A percentile compares a stretch with the other conserved stretches of the same genome.
Evolutionary conservation across 2,329 filamentous ascomycete genomes (phyloP).

Genomic region (Botryotinia globosa): DNA sequence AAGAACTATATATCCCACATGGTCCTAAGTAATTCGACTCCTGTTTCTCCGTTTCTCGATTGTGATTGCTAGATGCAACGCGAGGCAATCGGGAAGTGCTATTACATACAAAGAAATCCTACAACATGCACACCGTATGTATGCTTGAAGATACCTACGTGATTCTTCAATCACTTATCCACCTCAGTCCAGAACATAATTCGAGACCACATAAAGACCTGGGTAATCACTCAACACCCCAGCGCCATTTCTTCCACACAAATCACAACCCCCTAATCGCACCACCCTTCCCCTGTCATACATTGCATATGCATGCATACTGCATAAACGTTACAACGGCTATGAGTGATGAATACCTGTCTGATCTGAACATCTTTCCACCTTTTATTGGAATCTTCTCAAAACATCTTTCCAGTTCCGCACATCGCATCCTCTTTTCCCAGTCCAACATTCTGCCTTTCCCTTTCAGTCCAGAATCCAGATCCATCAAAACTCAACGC

Average conservation of each 20-base stretch:
- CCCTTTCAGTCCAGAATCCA: background rate
- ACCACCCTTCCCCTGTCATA: conserved; percentile 2
- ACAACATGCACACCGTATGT: background rate
- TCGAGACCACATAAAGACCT: conserved; percentile 2
- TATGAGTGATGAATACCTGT: background rate
- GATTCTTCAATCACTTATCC: conserved; percentile 1
- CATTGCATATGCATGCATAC: conserved; percentile 13
- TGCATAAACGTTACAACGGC: background rate
- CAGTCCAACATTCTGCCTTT: background rate
- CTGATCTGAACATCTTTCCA: background rate
- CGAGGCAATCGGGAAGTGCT: background rate
- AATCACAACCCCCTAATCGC: background rate
- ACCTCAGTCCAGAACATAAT: conserved; percentile 4
- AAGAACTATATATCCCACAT: background rate
- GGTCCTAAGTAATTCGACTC: background rate
- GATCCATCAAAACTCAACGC: background rate
- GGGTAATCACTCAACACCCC: background rate
- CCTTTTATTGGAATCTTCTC: background rate
- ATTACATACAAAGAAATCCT: background rate
- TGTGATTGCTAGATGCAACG: background rate
- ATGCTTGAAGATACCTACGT: background rate
- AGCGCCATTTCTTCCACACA: background rate
- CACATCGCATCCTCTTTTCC: background rate
- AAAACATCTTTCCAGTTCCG: background rate
- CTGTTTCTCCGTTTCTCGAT: background rate